Conservation (phyloP, 2,329 filamentous ascomycete genomes). For the Fusarium annulatum region DNA sequence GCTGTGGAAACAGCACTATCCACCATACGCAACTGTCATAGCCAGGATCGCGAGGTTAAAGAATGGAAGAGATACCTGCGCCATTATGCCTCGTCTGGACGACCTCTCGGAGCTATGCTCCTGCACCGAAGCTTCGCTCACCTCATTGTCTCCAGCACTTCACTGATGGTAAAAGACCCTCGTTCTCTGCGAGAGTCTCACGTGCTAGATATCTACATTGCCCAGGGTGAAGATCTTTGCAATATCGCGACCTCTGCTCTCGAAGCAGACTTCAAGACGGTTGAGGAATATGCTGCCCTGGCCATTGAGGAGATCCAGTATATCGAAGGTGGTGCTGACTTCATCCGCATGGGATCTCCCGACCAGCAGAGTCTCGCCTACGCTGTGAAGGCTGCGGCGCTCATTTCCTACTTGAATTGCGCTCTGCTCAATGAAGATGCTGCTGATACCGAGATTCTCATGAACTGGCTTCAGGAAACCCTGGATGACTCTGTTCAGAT, state of each 20-base stretch:
- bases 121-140: conserved; percentile 90
- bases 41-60: conserved; percentile 71
- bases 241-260: conserved; percentile 46
- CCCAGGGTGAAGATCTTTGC: conserved; percentile 61
- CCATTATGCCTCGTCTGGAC: conserved; percentile 81
- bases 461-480: conserved; percentile 87
- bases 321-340: conserved; percentile 90
- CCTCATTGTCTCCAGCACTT: conserved; percentile 82
- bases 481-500: conserved; percentile 84
- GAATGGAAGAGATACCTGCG: conserved; percentile 91
- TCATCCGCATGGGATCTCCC: conserved; percentile 80
- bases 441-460: conserved; percentile 81
- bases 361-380: conserved; percentile 90
- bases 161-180: conserved; percentile 74
- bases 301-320: conserved; percentile 86
- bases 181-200: conserved; percentile 69
- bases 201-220: conserved; percentile 79
- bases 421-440: conserved; percentile 82
- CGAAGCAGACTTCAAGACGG: conserved; percentile 65
- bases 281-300: conserved; percentile 75
- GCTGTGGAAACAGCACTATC: conserved; percentile 91
- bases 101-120: conserved; percentile 90
- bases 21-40: conserved; percentile 83
- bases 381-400: conserved; percentile 83
- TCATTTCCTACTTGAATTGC: conserved; percentile 89